Conservation (phyloP, 2,329 filamentous ascomycete genomes). For the Botryosphaeria dothidea region DNA sequence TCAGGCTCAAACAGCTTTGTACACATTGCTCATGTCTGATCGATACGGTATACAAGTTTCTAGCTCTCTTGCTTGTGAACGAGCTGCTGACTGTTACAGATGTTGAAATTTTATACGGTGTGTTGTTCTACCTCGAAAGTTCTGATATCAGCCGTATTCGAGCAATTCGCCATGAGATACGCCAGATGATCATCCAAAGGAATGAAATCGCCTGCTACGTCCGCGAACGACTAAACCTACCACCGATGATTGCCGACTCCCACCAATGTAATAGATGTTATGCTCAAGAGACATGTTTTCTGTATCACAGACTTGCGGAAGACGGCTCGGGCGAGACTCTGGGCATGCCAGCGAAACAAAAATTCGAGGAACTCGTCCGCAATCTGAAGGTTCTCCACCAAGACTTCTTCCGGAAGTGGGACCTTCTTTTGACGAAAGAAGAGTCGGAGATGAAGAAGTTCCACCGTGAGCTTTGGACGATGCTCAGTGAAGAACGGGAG, state of each 20-base stretch:
- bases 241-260: conserved; percentile 80
- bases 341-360: conserved; percentile 74
- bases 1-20: conserved; percentile 90
- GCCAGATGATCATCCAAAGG: conserved; percentile 95
- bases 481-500: conserved; percentile 86
- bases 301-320: conserved; percentile 90
- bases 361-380: conserved; percentile 78
- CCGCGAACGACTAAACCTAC: conserved; percentile 77
- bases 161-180: conserved; percentile 80
- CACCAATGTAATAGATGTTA: conserved; percentile 86
- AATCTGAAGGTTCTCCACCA: conserved; percentile 75
- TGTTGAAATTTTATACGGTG: conserved; percentile 83
- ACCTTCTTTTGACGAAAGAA: conserved; percentile 87
- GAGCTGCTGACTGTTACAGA: conserved; percentile 53
- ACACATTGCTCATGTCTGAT: conserved; percentile 89
- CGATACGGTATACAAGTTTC: conserved; percentile 79
- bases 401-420: conserved; percentile 93
- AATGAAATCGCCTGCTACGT: conserved; percentile 87
- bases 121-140: conserved; percentile 93
- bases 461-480: conserved; percentile 91
- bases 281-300: conserved; percentile 85
- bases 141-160: conserved; percentile 85
- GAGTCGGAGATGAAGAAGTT: conserved; percentile 87
- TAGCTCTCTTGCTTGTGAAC: not conserved
- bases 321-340: conserved; percentile 79